A percentile compares a stretch with the other conserved stretches of the same genome.
These are phyloP conservation scores for Russula ochroleuca DNA, from an alignment of 768 basidiomycete species.

Conservation along the genomic window DNA sequence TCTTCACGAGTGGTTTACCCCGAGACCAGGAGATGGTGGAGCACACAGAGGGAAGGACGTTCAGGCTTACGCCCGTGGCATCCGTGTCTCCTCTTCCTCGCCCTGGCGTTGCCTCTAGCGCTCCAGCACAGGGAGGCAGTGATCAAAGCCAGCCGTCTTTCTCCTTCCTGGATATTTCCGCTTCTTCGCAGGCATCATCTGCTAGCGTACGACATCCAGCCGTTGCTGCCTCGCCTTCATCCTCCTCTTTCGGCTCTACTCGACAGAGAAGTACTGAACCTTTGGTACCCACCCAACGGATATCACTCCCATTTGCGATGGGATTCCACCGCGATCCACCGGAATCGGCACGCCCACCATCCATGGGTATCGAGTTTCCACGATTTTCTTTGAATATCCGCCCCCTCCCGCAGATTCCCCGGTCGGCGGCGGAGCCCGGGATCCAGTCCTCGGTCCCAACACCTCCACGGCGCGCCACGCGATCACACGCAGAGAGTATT, in stretches of 20 bases:
- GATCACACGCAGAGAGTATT: constrained; percentile 4
- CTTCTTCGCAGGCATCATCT: constrained; percentile 21
- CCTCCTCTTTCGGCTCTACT: constrained; percentile 19
- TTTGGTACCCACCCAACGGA: constrained; percentile 8
- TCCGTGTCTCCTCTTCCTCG: constrained; percentile 6
- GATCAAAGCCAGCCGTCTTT: constrained; percentile 17
- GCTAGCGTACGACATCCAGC: not conserved
- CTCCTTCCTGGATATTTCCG: constrained; percentile 27
- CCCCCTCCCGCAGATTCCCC: constrained; percentile 21
- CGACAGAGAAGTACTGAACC: constrained; percentile 12
- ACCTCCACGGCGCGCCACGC: not conserved
- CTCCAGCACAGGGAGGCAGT: not conserved
- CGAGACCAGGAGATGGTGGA: constrained; percentile 9
- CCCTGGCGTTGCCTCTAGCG: not conserved
- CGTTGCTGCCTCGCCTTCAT: constrained; percentile 5
- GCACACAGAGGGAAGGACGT: not conserved
- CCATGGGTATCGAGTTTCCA: constrained; percentile 15
- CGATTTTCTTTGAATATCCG: constrained; percentile 14
- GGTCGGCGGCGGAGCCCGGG: not conserved
- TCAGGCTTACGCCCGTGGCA: constrained; percentile 10
- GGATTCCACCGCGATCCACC: constrained; percentile 20
- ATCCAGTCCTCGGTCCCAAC: not conserved
- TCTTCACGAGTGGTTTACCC: not conserved
- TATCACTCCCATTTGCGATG: constrained; percentile 26
- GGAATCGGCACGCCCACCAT: not conserved